Evolutionary conservation across 2,329 filamentous ascomycete species (phyloP).

Genomic region (Microsporum audouinii): DNA sequence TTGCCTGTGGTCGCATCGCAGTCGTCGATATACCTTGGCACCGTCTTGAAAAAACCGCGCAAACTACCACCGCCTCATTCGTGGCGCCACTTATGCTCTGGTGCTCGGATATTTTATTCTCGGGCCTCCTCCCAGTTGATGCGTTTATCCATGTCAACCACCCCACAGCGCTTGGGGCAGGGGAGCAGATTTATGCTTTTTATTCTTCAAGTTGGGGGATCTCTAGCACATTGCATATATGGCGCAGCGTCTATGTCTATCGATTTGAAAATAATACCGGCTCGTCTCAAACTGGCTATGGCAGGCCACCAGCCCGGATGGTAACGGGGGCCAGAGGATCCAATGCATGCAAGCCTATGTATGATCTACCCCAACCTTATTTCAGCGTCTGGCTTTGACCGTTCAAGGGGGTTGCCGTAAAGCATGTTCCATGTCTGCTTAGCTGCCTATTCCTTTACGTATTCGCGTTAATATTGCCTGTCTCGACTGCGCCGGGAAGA

Average conservation of each 20-base stretch:
- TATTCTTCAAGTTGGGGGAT: neutral
- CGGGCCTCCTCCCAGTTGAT: neutral
- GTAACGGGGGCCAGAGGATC: neutral
- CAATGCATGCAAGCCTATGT: neutral
- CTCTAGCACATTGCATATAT: neutral
- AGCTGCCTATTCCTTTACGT: neutral
- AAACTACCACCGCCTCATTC: neutral
- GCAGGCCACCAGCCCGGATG: neutral
- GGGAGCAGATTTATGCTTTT: neutral
- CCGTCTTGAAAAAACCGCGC: neutral
- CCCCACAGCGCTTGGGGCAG: neutral
- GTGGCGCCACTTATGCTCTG: neutral
- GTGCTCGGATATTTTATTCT: neutral
- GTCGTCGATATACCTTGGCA: neutral
- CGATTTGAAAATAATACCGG: neutral
- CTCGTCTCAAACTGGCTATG: neutral
- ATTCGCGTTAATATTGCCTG: neutral
- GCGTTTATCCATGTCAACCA: neutral
- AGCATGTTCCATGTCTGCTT: neutral
- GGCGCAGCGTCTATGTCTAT: neutral
- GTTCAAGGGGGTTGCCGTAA: neutral
- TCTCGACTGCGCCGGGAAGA: neutral
- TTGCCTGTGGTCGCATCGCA: neutral
- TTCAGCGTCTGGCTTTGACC: neutral
- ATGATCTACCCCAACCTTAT: neutral